Evolutionary conservation across 805 yeast genomes (phyloP).

Genomic region (Saturnispora quitensis): DNA sequence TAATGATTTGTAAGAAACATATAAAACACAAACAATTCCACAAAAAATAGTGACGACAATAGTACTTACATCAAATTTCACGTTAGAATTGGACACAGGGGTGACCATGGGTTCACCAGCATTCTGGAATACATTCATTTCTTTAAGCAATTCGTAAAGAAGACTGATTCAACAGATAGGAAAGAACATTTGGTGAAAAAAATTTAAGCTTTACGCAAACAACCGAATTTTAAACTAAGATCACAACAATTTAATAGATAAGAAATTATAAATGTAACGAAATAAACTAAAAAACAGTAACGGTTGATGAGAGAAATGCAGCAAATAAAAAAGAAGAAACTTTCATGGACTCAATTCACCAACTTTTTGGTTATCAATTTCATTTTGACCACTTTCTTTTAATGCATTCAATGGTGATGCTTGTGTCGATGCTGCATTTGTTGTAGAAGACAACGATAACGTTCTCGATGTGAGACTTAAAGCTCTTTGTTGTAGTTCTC

Average conservation of each 20-base stretch:
- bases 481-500: slow-evolving; percentile 13
- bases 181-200: background rate
- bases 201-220: background rate
- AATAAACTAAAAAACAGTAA: background rate
- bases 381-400: background rate
- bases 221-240: background rate
- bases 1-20: background rate
- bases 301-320: background rate
- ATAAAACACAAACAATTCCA: background rate
- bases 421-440: background rate
- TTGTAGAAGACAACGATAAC: slow-evolving; percentile 5
- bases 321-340: background rate
- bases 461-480: slow-evolving; percentile 10
- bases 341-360: slow-evolving; percentile 15
- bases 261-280: background rate
- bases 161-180: background rate
- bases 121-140: background rate
- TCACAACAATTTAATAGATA: background rate
- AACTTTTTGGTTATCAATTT: slow-evolving; percentile 13
- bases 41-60: background rate
- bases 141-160: background rate
- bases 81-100: background rate
- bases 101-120: background rate
- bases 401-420: slow-evolving; percentile 5
- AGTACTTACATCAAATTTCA: background rate